These are phyloP conservation scores for Dryadomyces quercus-mongolicae DNA, from an alignment of 2,329 filamentous ascomycete genomes.

Conservation along the genomic window DNA sequence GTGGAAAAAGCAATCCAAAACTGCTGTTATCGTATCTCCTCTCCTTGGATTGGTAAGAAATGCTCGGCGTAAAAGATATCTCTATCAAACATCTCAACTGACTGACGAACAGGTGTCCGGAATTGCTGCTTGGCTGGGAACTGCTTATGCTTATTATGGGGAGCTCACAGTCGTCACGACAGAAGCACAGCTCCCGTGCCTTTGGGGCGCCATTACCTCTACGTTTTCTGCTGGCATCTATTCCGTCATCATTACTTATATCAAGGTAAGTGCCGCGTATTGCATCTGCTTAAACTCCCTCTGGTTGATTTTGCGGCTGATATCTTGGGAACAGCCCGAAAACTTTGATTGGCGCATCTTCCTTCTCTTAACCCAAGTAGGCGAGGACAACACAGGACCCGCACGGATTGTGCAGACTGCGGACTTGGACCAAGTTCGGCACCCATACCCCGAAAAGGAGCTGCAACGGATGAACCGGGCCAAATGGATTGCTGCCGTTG, in stretches of 20 bases:
- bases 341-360: conserved; percentile 2
- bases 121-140: conserved; percentile 1
- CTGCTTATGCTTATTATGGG: not conserved
- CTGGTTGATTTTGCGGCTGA: not conserved
- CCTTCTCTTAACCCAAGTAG: not conserved
- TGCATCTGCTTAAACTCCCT: not conserved
- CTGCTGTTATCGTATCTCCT: conserved; percentile 28
- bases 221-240: conserved; percentile 1
- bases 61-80: no score
- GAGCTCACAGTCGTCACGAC: not conserved
- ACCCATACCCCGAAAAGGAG: not conserved
- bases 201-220: conserved; percentile 1
- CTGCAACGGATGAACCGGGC: not conserved
- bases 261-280: not conserved
- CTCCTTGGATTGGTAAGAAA: not conserved
- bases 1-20: conserved; percentile 68
- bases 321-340: not conserved
- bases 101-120: not conserved
- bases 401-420: not conserved
- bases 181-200: not conserved
- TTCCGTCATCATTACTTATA: not conserved
- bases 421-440: conserved; percentile 1
- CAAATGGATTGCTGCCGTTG: not conserved
- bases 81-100: no score
- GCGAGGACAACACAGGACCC: not conserved